A percentile compares a stretch with the other conserved stretches of the same genome.
Conservation (phyloP, 176 grass and related monocot species). For the Rhipidocladum racemiflorum region DNA sequence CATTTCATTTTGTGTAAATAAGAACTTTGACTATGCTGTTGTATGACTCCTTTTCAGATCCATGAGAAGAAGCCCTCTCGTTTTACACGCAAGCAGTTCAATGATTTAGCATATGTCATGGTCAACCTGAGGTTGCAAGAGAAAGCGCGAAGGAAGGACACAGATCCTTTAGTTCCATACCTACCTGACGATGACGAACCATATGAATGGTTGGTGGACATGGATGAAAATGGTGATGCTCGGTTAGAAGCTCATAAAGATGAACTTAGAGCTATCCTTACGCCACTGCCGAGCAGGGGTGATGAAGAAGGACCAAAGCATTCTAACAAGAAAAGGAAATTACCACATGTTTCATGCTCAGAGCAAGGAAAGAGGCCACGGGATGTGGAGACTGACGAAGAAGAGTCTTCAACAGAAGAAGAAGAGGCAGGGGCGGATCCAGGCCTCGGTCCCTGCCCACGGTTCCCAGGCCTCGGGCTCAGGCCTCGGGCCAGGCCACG, state of each 20-base stretch:
- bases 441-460: too few species aligned
- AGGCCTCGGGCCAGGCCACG: too few species aligned
- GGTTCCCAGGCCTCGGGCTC: too few species aligned
- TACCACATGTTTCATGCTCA: background rate
- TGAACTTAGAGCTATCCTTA: background rate
- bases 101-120: constrained; percentile 11
- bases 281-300: background rate
- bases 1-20: background rate
- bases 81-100: background rate
- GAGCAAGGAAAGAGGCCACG: background rate
- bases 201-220: background rate
- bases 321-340: background rate
- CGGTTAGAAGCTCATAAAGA: background rate
- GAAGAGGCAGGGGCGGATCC: too few species aligned
- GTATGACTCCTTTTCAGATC: background rate
- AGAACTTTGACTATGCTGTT: background rate
- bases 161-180: constrained; percentile 2
- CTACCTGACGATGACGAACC: background rate
- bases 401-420: too few species aligned
- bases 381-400: too few species aligned
- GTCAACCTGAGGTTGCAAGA: constrained; percentile 12
- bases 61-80: background rate
- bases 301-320: background rate
- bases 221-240: background rate
- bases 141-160: background rate